Evolutionary conservation across 108 stramenopile genomes (phyloP), one percentile per base, ranked within the genome.

Genomic region (Parietichytrium sp.): DNA sequence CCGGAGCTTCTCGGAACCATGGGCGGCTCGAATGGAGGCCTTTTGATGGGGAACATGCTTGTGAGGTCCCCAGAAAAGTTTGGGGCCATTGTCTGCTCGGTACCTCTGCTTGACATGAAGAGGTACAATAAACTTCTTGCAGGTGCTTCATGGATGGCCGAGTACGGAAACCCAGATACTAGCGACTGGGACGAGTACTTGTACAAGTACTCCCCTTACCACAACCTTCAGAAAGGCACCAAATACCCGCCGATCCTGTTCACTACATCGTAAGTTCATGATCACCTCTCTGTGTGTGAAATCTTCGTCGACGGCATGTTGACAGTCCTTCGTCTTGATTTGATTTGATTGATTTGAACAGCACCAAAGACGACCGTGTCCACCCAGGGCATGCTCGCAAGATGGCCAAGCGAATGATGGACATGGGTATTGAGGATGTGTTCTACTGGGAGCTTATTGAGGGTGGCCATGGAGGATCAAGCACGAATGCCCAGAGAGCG

Each of bases 11-110:
- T 98, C 23, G 97, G 93, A 6, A 92, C 92, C 77, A 88, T 92
- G 45, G 98, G 98, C 50, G 98, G 98, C 27, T 94, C 93, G 31
- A 99, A 99, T 84, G 98, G 97, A 10, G 98, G 98, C 3, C 84
- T 98, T 33, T 84, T 97, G 12, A 89, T 94, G 80, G 95, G 94
- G 3, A 95, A 92, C 80, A 52, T 77, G 47, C 91, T 95, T 16
- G 90, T 94, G 15, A 91, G 91, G 85, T 79, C 93, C 16, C 98
- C 97, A 20, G 94, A 96, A 55, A 84, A 98, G 42, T 98, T 95
- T 85, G 95, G 93, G 4, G 97, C 96, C 42, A 93, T 94, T 48
- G 92, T 95, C 54, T 94, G 94, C 86, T 92, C 92, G 20, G 98
- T 99, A 30, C 97, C 97, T 26, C 87, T 99, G 38, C 81, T 98